Percentiles rank a stretch among this genome's conserved stretches.
phyloP scores from a whole-genome alignment of 1,284 basidiomycete species.

The Pseudozyma sp. region DNA sequence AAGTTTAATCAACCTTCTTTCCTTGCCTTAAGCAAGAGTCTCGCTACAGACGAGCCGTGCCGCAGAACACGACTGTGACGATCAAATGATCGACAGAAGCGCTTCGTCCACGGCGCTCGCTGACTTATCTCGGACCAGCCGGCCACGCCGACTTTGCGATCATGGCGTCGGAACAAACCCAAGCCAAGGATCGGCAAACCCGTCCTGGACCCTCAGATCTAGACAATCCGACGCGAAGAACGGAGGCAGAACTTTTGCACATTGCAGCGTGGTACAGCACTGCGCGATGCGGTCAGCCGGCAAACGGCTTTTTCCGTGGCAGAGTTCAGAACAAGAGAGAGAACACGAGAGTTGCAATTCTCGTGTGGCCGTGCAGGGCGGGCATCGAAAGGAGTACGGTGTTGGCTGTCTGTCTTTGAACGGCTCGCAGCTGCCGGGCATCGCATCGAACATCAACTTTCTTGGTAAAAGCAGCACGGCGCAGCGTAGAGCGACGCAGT shows the following conservation, averaged over 20 bases:
- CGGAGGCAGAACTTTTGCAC: too few species aligned
- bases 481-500: constrained; percentile 3
- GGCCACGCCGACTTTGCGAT: constrained; percentile 2
- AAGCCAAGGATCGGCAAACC: constrained; percentile 15
- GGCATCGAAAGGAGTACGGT: not conserved
- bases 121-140: too few species aligned
- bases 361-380: constrained; percentile 2
- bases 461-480: not conserved
- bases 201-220: not conserved
- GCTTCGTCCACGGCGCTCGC: too few species aligned
- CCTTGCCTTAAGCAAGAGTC: too few species aligned
- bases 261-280: not conserved
- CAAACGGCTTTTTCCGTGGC: too few species aligned
- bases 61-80: too few species aligned
- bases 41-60: too few species aligned
- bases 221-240: too few species aligned
- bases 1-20: too few species aligned
- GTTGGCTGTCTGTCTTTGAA: constrained; percentile 7
- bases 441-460: not conserved
- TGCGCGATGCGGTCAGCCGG: too few species aligned
- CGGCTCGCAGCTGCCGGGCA: constrained; percentile 33
- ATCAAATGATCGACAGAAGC: too few species aligned
- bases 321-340: not conserved
- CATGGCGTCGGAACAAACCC: not conserved
- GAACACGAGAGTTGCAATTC: not conserved